Base-by-base conservation (phyloP, 2,329 filamentous ascomycete species). In the Bimuria novae-zelandiae region DNA sequence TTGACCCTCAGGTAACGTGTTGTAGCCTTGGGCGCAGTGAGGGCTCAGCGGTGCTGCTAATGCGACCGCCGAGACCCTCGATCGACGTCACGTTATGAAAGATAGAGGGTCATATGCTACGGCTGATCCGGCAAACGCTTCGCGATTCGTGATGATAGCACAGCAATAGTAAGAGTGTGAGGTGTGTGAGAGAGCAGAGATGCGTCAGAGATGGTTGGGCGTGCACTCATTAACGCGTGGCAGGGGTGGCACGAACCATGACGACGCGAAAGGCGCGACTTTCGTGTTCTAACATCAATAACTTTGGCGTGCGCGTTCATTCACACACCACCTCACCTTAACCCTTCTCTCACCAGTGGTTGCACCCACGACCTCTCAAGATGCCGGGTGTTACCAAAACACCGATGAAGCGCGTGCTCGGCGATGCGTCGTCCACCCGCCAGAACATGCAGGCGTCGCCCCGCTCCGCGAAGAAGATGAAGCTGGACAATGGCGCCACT, bases 401-500 rank as follows among this genome's bases (percentile, higher is more conserved):
- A 39, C 76, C 78, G 21, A 69, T 63, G 46, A 81, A 81, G 69
- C 73, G 78, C 40, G 74, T 75, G 35, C 73, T 81, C 59, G 69
- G 75, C 55, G 79, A 81, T 57, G 73, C 73, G 19, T 75, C 76
- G 14, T 75, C 63, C 52, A 76, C 75, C 39, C 75, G 75, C 54
- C 70, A 70, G 32, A 80, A 80, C 57, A 70, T 78, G 48, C 76
- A 76, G 56, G 57, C 65, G 33, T 73, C 75, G 53, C 78, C 77
- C 60, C 77, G 69, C 59, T 73, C 85, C 1, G 77, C 84, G 46
- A 97, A 97, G 81, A 96, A 94, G 77, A 83, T 90, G 58, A 95
- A 90, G 75, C 81, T 96, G 54, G 90, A 94, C 53, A 72, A 74
- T 51, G 78, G 82, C 22, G 83, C 81, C 14, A 77, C 80, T 11